phyloP scores from a whole-genome alignment of 371 early-diverging fungal species.

The Mucor indicus region DNA sequence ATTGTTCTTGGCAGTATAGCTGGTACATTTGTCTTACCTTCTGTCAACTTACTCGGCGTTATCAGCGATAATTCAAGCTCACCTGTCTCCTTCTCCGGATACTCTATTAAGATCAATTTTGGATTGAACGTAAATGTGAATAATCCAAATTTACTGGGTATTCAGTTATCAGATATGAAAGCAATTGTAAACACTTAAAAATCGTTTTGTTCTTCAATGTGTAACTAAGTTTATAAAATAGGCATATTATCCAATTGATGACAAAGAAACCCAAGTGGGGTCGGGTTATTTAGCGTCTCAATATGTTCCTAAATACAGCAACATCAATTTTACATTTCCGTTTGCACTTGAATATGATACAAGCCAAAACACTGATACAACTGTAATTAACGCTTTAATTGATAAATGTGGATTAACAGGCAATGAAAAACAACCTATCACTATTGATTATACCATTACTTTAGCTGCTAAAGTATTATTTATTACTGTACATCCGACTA shows the following conservation, averaged over 20 bases:
- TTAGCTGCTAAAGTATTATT: conserved; percentile 35
- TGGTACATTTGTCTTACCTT: conserved; percentile 37
- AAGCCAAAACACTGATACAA: conserved; percentile 24
- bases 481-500: conserved; percentile 35
- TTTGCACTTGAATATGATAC: conserved; percentile 45
- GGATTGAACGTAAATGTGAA: conserved; percentile 35
- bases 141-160: conserved; percentile 37
- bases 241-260: conserved; percentile 46
- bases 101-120: conserved; percentile 30
- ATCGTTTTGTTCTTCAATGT: background rate
- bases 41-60: conserved; percentile 29
- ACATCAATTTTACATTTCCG: conserved; percentile 45
- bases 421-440: conserved; percentile 23
- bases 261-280: conserved; percentile 36
- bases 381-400: conserved; percentile 42
- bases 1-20: conserved; percentile 34
- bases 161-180: conserved; percentile 30
- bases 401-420: conserved; percentile 45
- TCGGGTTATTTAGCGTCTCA: conserved; percentile 40
- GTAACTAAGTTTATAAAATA: conserved; percentile 10
- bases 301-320: conserved; percentile 34
- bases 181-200: conserved; percentile 30
- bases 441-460: conserved; percentile 31
- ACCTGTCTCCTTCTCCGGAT: conserved; percentile 22
- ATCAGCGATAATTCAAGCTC: conserved; percentile 18